Evolutionary conservation across 345 rosid genomes (phyloP).

Genomic region (Tarenaya hassleriana): DNA sequence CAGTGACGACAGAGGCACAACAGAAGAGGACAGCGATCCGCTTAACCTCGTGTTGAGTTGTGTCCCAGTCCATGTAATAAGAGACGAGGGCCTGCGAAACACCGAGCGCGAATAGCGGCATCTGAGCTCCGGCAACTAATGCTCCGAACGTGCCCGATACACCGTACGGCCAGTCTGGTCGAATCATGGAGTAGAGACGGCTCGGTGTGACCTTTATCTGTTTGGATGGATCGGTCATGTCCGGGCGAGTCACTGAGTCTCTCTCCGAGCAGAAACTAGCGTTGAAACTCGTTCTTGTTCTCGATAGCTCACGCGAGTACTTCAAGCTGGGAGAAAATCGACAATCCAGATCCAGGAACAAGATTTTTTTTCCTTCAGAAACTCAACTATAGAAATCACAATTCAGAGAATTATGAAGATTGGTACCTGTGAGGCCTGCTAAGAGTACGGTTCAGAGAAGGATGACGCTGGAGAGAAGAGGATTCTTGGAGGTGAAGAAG

Average conservation of each 20-base stretch:
- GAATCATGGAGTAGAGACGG: constrained; percentile 72
- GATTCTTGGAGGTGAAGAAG: constrained; percentile 84
- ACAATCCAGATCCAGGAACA: too few relatives aligned
- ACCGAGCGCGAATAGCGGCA: constrained; percentile 97
- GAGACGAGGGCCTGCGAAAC: constrained; percentile 88
- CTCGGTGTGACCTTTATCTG: constrained; percentile 37
- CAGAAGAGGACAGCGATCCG: constrained; percentile 62
- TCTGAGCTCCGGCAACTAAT: constrained; percentile 78
- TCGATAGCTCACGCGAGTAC: constrained; percentile 64
- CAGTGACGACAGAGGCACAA: constrained; percentile 53
- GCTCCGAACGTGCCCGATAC: constrained; percentile 61
- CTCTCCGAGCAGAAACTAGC: constrained; percentile 81
- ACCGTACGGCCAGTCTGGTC: constrained; percentile 88
- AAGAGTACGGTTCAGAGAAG: constrained; percentile 47
- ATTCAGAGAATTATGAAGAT: too few relatives aligned
- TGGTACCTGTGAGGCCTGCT: constrained; percentile 63
- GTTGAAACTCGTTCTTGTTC: constrained; percentile 56
- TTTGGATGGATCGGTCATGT: constrained; percentile 36
- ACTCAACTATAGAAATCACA: too few relatives aligned
- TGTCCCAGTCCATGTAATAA: constrained; percentile 75
- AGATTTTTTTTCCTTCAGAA: too few relatives aligned
- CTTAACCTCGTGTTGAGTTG: constrained; percentile 60
- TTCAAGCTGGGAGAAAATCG: constrained; percentile 33
- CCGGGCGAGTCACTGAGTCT: constrained; percentile 52
- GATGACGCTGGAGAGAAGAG: constrained; percentile 48